phyloP scores from a whole-genome alignment of 441 rosid species.

The Brassica hybrid region DNA sequence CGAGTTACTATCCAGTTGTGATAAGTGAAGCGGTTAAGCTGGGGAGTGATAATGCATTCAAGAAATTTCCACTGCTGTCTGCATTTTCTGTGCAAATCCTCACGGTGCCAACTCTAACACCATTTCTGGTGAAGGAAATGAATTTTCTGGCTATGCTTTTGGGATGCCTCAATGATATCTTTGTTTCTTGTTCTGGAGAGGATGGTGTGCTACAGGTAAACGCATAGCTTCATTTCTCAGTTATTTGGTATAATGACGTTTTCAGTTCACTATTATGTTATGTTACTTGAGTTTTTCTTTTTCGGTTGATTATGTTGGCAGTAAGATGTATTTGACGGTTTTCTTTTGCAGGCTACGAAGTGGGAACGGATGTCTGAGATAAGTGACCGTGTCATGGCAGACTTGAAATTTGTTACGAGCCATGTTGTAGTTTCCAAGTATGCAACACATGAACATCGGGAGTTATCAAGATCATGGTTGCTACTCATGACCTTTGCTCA shows the following conservation, averaged over 20 bases:
- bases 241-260: not conserved
- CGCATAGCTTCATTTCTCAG: not conserved
- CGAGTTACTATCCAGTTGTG: not conserved
- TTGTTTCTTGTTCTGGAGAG: not conserved
- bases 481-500: conserved; percentile 81
- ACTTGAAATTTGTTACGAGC: conserved; percentile 89
- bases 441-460: conserved; percentile 65
- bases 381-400: conserved; percentile 76
- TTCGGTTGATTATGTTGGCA: not conserved
- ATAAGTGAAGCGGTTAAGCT: not conserved
- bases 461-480: conserved; percentile 81
- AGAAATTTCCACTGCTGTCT: not conserved
- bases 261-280: not conserved
- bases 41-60: not conserved
- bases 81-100: too few relatives aligned
- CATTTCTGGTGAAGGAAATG: not conserved
- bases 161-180: not conserved
- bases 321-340: conserved; percentile 26
- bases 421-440: conserved; percentile 75
- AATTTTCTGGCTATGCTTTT: not conserved
- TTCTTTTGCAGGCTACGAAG: conserved; percentile 66
- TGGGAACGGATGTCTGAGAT: conserved; percentile 72
- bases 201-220: not conserved
- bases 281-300: not conserved
- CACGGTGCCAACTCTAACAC: too few relatives aligned